A percentile compares a stretch with the other conserved stretches of the same genome.
These are phyloP conservation scores for Gnomoniopsis smithogilvyi DNA, from an alignment of 2,329 filamentous ascomycete species.

Conservation along the genomic window DNA sequence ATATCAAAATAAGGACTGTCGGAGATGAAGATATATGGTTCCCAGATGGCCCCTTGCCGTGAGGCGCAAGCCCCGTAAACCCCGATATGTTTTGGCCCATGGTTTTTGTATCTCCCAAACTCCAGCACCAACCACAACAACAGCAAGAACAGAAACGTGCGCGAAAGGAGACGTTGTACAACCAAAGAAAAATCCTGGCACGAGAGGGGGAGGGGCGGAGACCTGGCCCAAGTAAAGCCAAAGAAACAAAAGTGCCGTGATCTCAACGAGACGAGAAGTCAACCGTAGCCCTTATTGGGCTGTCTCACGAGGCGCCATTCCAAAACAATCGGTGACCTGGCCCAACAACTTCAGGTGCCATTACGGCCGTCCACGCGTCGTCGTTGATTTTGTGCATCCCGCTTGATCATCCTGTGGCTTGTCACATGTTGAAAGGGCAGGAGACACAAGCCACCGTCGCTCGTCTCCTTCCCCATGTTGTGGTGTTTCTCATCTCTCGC, in stretches of 20 bases:
- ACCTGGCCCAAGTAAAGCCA: too few relatives aligned
- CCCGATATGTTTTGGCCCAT: not conserved
- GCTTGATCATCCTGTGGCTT: slow-evolving; percentile 2
- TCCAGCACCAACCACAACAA: not conserved
- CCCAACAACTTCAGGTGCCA: not conserved
- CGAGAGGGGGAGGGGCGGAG: too few relatives aligned
- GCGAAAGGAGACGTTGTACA: not conserved
- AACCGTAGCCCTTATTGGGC: not conserved
- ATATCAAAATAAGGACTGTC: slow-evolving; percentile 1
- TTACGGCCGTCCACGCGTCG: slow-evolving; percentile 2
- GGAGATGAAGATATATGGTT: not conserved
- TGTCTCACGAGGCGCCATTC: not conserved
- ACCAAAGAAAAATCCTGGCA: too few relatives aligned
- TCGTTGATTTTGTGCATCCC: not conserved
- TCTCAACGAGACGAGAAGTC: not conserved
- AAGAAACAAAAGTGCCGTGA: not conserved
- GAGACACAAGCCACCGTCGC: not conserved
- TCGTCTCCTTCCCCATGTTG: not conserved
- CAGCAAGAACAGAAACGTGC: not conserved
- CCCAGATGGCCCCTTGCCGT: slow-evolving; percentile 9
- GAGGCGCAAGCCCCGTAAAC: not conserved
- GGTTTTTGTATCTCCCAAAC: not conserved
- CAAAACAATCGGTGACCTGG: not conserved
- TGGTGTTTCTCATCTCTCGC: not conserved
- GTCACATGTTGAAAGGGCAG: slow-evolving; percentile 8